Base-by-base conservation (phyloP, 2,329 filamentous ascomycete genomes). In the Sporothrix brasiliensis region DNA sequence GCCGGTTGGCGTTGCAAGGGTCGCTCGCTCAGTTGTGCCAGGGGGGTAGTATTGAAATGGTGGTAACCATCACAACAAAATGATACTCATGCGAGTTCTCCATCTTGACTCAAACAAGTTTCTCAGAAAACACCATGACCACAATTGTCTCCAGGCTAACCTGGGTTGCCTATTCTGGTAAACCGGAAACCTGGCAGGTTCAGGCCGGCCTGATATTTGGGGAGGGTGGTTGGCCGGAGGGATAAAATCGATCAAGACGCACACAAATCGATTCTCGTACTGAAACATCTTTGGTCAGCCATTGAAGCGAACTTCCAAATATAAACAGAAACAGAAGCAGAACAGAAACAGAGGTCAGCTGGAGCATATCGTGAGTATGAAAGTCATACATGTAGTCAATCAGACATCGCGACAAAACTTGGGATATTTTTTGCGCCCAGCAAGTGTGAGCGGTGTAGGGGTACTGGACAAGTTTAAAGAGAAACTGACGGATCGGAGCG, bases 151-250 rank as follows among this genome's bases (percentile, higher is more conserved):
- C 16, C 34, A 30, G 5, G 47, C 24, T 67, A 30, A 10, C 21
- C 19, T 53, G 63, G 49, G 19, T 16, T 54, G 7, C 49, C 63
- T 34, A 11, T 67, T 67, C n/a, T 67, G 63, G 63, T 67, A 67
- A 67, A 41, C 63, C 63, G 63, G 16, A n/a, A 19, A 3, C 34
- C 3, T 61, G 34, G 9, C 34, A 34, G 34, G 34, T 7, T 34
- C 5, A 34, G 34, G 5, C 34, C 34, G 34, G 34, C 19, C 34
- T 11, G 34, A 9, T 4, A 63, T 47, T 47, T 9, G 41, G 41
- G 27, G 14, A 14, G 13, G 24, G 7, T 19, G 30, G 56, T 34
- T 7, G 34, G 34, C 34, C 34, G 34, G 56, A 44, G 34, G 34
- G 56, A 60, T 39, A 44, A 60, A 60, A 16, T 60, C 9, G 30